Conservation (phyloP, 2,329 filamentous ascomycete species). For the Phialocephala sp. region DNA sequence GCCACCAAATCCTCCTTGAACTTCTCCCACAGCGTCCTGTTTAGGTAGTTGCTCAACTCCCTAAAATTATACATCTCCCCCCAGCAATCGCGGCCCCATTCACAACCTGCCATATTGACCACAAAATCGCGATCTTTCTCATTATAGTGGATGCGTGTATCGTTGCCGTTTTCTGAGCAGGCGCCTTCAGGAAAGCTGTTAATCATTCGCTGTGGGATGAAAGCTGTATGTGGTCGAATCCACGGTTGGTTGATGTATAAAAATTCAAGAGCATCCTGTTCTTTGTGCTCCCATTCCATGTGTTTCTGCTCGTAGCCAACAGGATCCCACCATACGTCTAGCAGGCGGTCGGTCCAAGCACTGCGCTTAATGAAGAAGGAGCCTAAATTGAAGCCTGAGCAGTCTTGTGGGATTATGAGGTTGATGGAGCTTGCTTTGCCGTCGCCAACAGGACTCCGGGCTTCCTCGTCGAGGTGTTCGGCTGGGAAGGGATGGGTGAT, state of each 20-base stretch:
- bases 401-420: slow-evolving; percentile 90
- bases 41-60: slow-evolving; percentile 87
- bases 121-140: slow-evolving; percentile 87
- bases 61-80: slow-evolving; percentile 96
- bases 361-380: slow-evolving; percentile 91
- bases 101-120: slow-evolving; percentile 98
- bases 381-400: slow-evolving; percentile 92
- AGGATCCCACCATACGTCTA: slow-evolving; percentile 99
- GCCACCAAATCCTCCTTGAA: slow-evolving; percentile 72
- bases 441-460: slow-evolving; percentile 77
- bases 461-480: slow-evolving; percentile 76
- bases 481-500: slow-evolving; percentile 82
- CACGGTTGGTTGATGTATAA: slow-evolving; percentile 91
- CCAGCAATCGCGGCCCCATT: slow-evolving; percentile 98
- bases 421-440: slow-evolving; percentile 80
- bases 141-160: slow-evolving; percentile 84
- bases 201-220: slow-evolving; percentile 88
- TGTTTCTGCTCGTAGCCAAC: slow-evolving; percentile 98
- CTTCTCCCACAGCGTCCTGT: slow-evolving; percentile 80
- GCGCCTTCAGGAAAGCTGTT: slow-evolving; percentile 94
- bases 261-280: slow-evolving; percentile 93
- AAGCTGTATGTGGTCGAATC: slow-evolving; percentile 86
- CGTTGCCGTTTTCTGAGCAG: slow-evolving; percentile 77
- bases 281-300: slow-evolving; percentile 99
- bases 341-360: slow-evolving; percentile 85